phyloP scores from a whole-genome alignment of 192 early-diverging fungal genomes.

The Haplosporangium gracile region DNA sequence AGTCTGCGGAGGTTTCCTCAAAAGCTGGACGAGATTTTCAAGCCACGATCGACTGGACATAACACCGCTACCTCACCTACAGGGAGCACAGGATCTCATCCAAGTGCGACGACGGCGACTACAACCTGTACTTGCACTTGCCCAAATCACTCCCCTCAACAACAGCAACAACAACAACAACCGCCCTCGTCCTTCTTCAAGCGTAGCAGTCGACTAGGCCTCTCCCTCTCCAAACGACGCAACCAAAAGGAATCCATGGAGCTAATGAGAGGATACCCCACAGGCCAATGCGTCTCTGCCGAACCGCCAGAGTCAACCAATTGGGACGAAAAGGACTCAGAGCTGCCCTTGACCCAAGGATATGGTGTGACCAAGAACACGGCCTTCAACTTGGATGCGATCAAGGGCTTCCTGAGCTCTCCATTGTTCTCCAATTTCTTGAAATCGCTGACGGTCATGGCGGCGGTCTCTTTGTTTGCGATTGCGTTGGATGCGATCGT shows the following conservation, averaged over 20 bases:
- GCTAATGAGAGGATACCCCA: constrained; percentile 32
- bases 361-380: constrained; percentile 29
- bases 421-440: constrained; percentile 49
- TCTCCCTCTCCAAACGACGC: constrained; percentile 15
- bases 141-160: constrained; percentile 11
- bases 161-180: neutral
- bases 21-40: constrained; percentile 38
- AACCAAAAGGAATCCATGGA: constrained; percentile 21
- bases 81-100: neutral
- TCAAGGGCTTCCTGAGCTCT: constrained; percentile 48
- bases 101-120: neutral
- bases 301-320: constrained; percentile 29
- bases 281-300: constrained; percentile 39
- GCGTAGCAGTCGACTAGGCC: neutral
- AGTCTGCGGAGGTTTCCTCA: constrained; percentile 12
- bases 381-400: constrained; percentile 38
- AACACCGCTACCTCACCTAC: neutral
- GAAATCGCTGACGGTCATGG: constrained; percentile 36
- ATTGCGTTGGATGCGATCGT: constrained; percentile 38
- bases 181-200: neutral
- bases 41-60: constrained; percentile 10
- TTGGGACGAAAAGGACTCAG: constrained; percentile 52
- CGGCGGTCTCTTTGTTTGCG: constrained; percentile 42
- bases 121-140: constrained; percentile 39
- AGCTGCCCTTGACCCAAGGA: constrained; percentile 5